Percentiles rank a stretch among this genome's conserved stretches.
phyloP scores from a whole-genome alignment of 495 filamentous ascomycete genomes.

The Cercophora newfieldiana region DNA sequence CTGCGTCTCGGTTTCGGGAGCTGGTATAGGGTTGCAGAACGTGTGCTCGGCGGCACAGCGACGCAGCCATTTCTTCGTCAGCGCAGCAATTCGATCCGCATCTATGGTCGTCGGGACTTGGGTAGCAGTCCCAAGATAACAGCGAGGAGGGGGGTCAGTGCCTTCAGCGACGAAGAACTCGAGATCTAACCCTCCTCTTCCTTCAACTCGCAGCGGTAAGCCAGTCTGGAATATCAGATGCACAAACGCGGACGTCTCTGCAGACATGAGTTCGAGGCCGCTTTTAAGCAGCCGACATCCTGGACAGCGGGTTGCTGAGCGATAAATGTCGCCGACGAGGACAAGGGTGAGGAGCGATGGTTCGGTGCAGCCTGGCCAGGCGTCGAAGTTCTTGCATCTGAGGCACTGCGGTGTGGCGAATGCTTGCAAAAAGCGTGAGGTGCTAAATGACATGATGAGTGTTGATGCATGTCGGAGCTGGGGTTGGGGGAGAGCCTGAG shows the following conservation, averaged over 20 bases:
- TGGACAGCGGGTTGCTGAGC: not conserved
- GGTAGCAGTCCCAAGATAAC: not conserved
- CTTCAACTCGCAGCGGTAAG: not conserved
- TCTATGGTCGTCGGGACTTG: not conserved
- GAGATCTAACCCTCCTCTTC: not conserved
- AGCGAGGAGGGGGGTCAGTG: not conserved
- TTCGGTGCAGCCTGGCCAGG: not conserved
- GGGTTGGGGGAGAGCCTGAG: too few relatives aligned
- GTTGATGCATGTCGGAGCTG: too few relatives aligned
- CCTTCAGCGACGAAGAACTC: not conserved
- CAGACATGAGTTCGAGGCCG: not conserved
- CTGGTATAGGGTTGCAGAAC: not conserved
- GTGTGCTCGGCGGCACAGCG: not conserved
- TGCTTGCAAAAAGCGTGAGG: too few relatives aligned
- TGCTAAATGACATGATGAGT: too few relatives aligned
- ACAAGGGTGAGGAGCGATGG: not conserved
- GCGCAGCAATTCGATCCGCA: not conserved
- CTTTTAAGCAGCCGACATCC: not conserved
- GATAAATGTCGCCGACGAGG: not conserved
- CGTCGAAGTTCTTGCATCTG: not conserved
- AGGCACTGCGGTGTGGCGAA: not conserved
- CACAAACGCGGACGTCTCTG: not conserved
- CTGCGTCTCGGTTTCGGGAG: not conserved
- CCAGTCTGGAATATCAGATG: not conserved
- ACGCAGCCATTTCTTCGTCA: not conserved